phyloP scores from a whole-genome alignment of 2,329 filamentous ascomycete genomes.

The Paraconiothyrium sp. region DNA sequence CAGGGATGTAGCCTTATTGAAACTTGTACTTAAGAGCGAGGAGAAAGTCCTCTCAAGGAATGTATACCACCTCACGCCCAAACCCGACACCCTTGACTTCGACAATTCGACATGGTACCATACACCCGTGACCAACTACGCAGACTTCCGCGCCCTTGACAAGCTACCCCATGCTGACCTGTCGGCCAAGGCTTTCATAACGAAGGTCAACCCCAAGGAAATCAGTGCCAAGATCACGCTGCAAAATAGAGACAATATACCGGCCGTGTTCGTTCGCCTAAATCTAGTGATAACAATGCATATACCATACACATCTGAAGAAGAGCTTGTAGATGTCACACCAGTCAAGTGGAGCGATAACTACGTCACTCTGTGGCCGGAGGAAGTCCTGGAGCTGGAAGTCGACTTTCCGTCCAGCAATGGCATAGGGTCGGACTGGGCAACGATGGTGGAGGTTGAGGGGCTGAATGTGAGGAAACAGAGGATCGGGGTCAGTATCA shows the following conservation, averaged over 20 bases:
- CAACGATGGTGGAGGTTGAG: conserved; percentile 20
- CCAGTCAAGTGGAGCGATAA: conserved; percentile 70
- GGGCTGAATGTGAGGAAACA: conserved; percentile 25
- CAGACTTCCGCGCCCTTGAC: conserved; percentile 59
- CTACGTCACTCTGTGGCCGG: conserved; percentile 69
- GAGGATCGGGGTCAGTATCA: conserved; percentile 11
- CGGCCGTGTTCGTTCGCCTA: conserved; percentile 67
- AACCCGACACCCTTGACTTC: conserved; percentile 64
- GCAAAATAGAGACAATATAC: conserved; percentile 62
- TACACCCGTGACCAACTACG: conserved; percentile 65
- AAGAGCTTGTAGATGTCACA: conserved; percentile 55
- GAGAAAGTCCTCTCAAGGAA: conserved; percentile 61
- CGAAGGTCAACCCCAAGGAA: background rate
- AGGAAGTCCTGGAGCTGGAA: conserved; percentile 57
- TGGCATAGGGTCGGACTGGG: background rate
- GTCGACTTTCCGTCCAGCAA: conserved; percentile 15
- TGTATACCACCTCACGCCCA: conserved; percentile 66
- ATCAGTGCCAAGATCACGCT: conserved; percentile 54
- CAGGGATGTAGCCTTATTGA: conserved; percentile 60
- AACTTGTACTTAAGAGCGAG: conserved; percentile 57
- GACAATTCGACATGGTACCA: conserved; percentile 66
- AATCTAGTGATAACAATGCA: conserved; percentile 56
- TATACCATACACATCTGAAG: background rate
- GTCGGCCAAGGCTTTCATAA: background rate
- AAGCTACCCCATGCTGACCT: conserved; percentile 25